Conservation (phyloP, 495 filamentous ascomycete species). For the Cercophora newfieldiana region DNA sequence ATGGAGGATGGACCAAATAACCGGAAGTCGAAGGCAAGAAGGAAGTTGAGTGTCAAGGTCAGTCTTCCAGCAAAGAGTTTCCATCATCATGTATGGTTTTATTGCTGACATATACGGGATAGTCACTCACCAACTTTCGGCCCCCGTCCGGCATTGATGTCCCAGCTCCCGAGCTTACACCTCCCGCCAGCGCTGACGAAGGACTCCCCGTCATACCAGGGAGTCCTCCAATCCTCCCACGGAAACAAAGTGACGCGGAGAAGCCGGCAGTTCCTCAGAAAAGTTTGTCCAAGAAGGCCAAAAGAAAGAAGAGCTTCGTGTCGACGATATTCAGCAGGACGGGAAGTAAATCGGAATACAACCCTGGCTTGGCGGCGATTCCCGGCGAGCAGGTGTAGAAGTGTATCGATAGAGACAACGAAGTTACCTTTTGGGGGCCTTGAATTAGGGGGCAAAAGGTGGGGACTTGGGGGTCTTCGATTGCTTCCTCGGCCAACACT, state of each 20-base stretch:
- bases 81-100: not conserved
- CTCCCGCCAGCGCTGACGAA: conserved; percentile 30
- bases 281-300: conserved; percentile 31
- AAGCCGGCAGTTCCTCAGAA: not conserved
- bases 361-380: conserved; percentile 20
- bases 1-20: not conserved
- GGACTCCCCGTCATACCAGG: conserved; percentile 22
- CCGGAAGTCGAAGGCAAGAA: conserved; percentile 23
- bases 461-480: not conserved
- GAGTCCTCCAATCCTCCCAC: not conserved
- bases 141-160: conserved; percentile 8
- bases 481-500: too few relatives aligned
- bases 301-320: conserved; percentile 55
- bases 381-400: not conserved
- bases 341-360: conserved; percentile 17
- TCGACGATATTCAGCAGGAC: conserved; percentile 47
- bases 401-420: not conserved
- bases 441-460: not conserved
- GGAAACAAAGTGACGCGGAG: not conserved
- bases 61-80: not conserved
- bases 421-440: not conserved
- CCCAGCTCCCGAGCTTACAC: conserved; percentile 25
- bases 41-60: conserved; percentile 39
- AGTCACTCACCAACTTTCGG: conserved; percentile 30
- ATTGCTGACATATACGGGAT: not conserved